A percentile compares a stretch with the other conserved stretches of the same genome.
phyloP scores from a whole-genome alignment of 495 filamentous ascomycete genomes.

The Xylaria curta region DNA sequence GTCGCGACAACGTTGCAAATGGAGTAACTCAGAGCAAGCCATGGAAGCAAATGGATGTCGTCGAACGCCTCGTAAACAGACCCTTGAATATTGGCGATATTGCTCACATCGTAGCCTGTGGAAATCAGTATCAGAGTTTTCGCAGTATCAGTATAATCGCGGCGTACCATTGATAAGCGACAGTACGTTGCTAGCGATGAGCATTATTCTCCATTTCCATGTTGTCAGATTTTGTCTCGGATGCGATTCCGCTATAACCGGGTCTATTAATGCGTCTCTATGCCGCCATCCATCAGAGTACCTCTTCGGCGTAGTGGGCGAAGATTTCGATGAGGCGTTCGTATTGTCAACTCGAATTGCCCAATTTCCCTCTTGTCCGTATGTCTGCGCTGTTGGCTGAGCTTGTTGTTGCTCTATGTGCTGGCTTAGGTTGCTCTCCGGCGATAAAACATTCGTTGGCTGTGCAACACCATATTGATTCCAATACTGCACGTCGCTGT shows the following conservation, averaged over 20 bases:
- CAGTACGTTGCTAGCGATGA: slow-evolving; percentile 17
- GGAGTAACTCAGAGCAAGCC: slow-evolving; percentile 47
- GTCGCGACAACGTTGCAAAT: slow-evolving; percentile 53
- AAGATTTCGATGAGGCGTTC: neutral
- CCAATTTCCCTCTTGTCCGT: slow-evolving; percentile 7
- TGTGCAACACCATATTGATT: slow-evolving; percentile 14
- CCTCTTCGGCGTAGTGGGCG: neutral
- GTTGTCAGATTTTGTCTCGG: slow-evolving; percentile 10
- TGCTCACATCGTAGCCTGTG: slow-evolving; percentile 27
- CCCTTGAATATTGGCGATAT: slow-evolving; percentile 26
- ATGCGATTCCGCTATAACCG: slow-evolving; percentile 17
- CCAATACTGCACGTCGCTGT: slow-evolving; percentile 20
- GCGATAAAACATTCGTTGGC: neutral
- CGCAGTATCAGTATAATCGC: neutral
- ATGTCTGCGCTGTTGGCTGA: neutral
- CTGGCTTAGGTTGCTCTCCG: neutral
- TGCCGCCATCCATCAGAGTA: slow-evolving; percentile 16
- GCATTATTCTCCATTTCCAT: slow-evolving; percentile 24
- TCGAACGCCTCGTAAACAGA: slow-evolving; percentile 33
- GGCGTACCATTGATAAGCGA: slow-evolving; percentile 19
- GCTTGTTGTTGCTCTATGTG: neutral
- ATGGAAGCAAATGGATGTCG: slow-evolving; percentile 34
- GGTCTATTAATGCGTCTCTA: slow-evolving; percentile 10
- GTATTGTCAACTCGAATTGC: neutral
- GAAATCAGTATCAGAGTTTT: neutral